Percentiles rank a stretch among this genome's conserved stretches.
phyloP scores from a whole-genome alignment of 495 filamentous ascomycete genomes.

The Rhypophila decipiens region DNA sequence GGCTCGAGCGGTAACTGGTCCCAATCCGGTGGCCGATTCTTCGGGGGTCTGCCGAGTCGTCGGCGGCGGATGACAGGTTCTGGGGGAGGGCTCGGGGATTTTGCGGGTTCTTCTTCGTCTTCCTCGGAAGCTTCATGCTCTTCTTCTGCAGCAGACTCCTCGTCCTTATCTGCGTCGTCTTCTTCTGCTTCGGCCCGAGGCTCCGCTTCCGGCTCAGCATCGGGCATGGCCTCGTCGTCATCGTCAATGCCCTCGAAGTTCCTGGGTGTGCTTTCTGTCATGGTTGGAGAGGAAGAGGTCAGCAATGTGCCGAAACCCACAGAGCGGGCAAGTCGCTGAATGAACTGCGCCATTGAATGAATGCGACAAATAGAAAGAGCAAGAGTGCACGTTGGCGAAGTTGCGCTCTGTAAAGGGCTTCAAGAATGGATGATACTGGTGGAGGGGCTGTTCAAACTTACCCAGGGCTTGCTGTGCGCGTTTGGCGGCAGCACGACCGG shows the following conservation, averaged over 20 bases:
- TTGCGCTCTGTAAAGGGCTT: too few species aligned
- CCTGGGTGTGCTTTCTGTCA: conserved; percentile 45
- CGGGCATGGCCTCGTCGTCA: conserved; percentile 46
- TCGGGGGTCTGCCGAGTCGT: conserved; percentile 79
- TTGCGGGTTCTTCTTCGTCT: conserved; percentile 40
- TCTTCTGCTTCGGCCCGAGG: conserved; percentile 22
- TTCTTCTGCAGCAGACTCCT: conserved; percentile 36
- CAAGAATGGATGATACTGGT: neutral
- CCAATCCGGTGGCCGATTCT: conserved; percentile 74
- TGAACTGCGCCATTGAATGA: too few species aligned
- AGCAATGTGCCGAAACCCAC: conserved; percentile 5
- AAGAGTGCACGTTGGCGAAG: neutral
- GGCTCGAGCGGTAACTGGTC: conserved; percentile 52
- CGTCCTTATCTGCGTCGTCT: conserved; percentile 28
- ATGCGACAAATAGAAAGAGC: neutral
- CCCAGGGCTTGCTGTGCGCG: conserved; percentile 27
- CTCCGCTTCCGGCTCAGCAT: conserved; percentile 36
- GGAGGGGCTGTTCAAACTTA: too few species aligned
- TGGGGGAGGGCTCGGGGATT: conserved; percentile 48
- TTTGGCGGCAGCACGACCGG: conserved; percentile 27
- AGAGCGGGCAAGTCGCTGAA: neutral
- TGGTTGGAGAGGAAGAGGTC: conserved; percentile 1
- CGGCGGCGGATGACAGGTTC: conserved; percentile 61
- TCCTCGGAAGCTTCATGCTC: conserved; percentile 29
- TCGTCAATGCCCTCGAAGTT: conserved; percentile 42